A percentile compares a stretch with the other conserved stretches of the same genome.
These are phyloP conservation scores for Aspergillus saccharolyticus DNA, from an alignment of 495 filamentous ascomycete genomes.

Conservation along the genomic window DNA sequence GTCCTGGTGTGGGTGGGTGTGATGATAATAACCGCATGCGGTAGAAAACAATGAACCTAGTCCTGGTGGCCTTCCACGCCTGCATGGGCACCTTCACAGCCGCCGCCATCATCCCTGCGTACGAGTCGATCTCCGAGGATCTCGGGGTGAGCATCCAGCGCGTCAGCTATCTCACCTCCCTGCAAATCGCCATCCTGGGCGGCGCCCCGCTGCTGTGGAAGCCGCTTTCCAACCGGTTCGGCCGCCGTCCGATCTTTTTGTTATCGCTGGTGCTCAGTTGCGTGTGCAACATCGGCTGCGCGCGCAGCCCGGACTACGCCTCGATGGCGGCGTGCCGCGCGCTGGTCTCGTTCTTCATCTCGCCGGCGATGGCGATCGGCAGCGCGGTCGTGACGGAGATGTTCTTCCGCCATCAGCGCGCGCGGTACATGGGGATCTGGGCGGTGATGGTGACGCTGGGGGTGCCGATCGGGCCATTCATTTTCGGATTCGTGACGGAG, in stretches of 20 bases:
- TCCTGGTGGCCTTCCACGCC: slow-evolving; percentile 52
- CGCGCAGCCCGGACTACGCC: slow-evolving; percentile 36
- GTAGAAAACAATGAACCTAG: slow-evolving; percentile 49
- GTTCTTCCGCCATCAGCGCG: slow-evolving; percentile 47
- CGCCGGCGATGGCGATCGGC: slow-evolving; percentile 49
- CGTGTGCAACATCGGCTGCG: slow-evolving; percentile 45
- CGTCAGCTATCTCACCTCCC: slow-evolving; percentile 47
- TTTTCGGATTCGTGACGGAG: slow-evolving; percentile 46
- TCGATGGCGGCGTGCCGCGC: slow-evolving; percentile 44
- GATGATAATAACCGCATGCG: slow-evolving; percentile 4
- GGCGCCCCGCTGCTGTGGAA: slow-evolving; percentile 51
- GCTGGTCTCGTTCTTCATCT: slow-evolving; percentile 50
- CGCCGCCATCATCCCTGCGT: slow-evolving; percentile 49
- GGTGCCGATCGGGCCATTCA: slow-evolving; percentile 45
- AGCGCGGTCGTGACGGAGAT: slow-evolving; percentile 51
- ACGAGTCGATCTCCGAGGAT: slow-evolving; percentile 41
- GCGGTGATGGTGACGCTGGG: slow-evolving; percentile 51
- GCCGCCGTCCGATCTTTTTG: slow-evolving; percentile 48
- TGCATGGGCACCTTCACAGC: slow-evolving; percentile 55
- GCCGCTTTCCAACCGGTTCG: slow-evolving; percentile 50
- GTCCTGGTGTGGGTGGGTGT: background rate
- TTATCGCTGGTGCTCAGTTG: slow-evolving; percentile 42
- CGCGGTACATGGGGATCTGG: slow-evolving; percentile 51
- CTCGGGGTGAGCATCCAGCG: slow-evolving; percentile 38
- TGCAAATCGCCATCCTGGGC: slow-evolving; percentile 50